A percentile compares a stretch with the other conserved stretches of the same genome.
Evolutionary conservation across 331 rosid genomes (phyloP).

Genomic region (Malus hybrid): DNA sequence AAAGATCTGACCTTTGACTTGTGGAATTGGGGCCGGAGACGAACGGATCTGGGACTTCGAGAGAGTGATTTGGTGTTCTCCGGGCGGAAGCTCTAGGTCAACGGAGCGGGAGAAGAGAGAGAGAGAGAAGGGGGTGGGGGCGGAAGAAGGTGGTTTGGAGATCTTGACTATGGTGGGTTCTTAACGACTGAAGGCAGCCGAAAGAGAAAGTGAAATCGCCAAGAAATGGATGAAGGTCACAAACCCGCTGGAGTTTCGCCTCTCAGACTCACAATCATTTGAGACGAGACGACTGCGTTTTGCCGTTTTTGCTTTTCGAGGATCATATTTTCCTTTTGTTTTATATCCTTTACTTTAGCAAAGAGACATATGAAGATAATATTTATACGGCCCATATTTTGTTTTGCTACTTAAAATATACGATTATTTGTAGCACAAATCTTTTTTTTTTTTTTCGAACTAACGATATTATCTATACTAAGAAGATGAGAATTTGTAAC

Average conservation of each 20-base stretch:
- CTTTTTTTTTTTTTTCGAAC: too few relatives aligned
- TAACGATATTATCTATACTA: too few relatives aligned
- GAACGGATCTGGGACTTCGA: slow-evolving; percentile 30
- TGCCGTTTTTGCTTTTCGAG: neutral
- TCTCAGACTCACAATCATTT: too few relatives aligned
- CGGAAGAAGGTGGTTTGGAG: slow-evolving; percentile 4
- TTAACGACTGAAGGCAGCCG: slow-evolving; percentile 11
- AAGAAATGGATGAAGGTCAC: neutral
- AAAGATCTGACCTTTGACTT: slow-evolving; percentile 48
- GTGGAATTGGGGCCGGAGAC: slow-evolving; percentile 1
- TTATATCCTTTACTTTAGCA: too few relatives aligned
- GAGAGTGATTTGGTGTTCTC: neutral
- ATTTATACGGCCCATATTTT: too few relatives aligned
- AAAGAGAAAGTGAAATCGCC: slow-evolving; percentile 14
- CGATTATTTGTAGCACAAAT: too few relatives aligned
- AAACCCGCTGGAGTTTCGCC: slow-evolving; percentile 11
- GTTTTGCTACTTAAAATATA: too few relatives aligned
- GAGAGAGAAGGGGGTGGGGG: neutral
- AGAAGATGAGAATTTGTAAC: accelerated
- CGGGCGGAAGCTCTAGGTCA: slow-evolving; percentile 32
- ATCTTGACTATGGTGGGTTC: slow-evolving; percentile 13
- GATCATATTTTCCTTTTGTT: neutral
- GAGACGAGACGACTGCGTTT: slow-evolving; percentile 6
- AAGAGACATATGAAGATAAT: too few relatives aligned
- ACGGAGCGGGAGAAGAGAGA: slow-evolving; percentile 28